phyloP scores from a whole-genome alignment of 805 yeast genomes.

The Debaryomyces hansenii region DNA sequence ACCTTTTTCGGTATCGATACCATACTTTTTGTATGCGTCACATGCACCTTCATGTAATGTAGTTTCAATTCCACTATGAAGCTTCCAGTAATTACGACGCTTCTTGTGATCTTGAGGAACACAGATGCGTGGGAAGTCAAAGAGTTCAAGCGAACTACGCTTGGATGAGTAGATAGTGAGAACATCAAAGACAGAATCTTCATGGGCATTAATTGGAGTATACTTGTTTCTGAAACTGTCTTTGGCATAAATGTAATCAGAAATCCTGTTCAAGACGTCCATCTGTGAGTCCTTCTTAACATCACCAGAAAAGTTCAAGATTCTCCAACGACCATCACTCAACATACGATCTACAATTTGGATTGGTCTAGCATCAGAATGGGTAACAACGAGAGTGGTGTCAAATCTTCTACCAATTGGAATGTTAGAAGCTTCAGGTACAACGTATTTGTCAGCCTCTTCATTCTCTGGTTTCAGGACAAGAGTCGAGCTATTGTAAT shows the following conservation, averaged over 20 bases:
- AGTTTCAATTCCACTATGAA: conserved; percentile 21
- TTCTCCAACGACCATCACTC: conserved; percentile 31
- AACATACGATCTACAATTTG: conserved; percentile 20
- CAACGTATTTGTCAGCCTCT: conserved; percentile 2
- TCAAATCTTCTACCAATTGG: conserved; percentile 25
- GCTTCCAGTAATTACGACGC: conserved; percentile 27
- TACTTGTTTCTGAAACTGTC: conserved; percentile 12
- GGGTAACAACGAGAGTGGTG: conserved; percentile 19
- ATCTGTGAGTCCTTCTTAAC: conserved; percentile 6
- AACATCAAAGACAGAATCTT: conserved; percentile 18
- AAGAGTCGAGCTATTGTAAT: conserved; percentile 21
- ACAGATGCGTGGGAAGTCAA: conserved; percentile 23
- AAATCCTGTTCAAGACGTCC: conserved; percentile 8
- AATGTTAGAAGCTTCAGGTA: conserved; percentile 16
- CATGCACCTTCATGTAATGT: conserved; percentile 26
- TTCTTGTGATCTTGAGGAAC: conserved; percentile 20
- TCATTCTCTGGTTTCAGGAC: conserved; percentile 9
- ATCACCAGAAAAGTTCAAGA: conserved; percentile 26
- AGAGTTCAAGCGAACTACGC: conserved; percentile 16
- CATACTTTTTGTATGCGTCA: conserved; percentile 24
- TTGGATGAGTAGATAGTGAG: conserved; percentile 21
- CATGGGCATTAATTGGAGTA: conserved; percentile 26
- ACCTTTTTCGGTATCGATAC: conserved; percentile 23
- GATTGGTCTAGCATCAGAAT: conserved; percentile 23
- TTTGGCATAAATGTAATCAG: conserved; percentile 8